These are phyloP conservation scores for Neophaeococcomyces mojaviensis DNA, from an alignment of 2,329 filamentous ascomycete species.

Conservation along the genomic window DNA sequence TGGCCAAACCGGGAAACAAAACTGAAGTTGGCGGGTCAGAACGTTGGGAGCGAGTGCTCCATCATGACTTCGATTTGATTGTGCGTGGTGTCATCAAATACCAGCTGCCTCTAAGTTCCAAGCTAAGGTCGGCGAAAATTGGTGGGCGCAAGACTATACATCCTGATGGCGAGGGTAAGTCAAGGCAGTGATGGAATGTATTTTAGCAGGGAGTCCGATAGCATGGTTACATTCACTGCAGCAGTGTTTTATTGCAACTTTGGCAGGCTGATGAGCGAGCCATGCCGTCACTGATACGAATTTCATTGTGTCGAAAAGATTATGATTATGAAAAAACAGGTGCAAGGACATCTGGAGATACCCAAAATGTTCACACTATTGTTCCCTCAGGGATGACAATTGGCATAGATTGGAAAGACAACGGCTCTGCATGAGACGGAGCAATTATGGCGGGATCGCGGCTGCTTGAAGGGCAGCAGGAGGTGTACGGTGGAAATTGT, in stretches of 20 bases:
- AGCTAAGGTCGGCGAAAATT: slow-evolving; percentile 44
- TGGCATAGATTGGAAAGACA: too few species aligned
- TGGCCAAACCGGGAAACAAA: slow-evolving; percentile 76
- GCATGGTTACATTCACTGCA: background rate
- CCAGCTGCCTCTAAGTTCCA: slow-evolving; percentile 52
- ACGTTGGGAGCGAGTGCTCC: slow-evolving; percentile 82
- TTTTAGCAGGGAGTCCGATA: background rate
- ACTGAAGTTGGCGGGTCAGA: slow-evolving; percentile 74
- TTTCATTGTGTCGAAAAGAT: too few species aligned
- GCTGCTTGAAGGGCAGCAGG: too few species aligned
- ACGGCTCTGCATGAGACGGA: too few species aligned
- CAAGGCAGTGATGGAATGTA: background rate
- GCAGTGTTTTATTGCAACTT: background rate
- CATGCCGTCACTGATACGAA: too few species aligned
- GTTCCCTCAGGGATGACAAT: too few species aligned
- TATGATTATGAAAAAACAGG: too few species aligned
- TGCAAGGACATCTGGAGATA: too few species aligned
- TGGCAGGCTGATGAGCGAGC: too few species aligned
- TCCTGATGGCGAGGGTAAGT: slow-evolving; percentile 29
- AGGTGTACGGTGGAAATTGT: too few species aligned
- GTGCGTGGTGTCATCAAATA: slow-evolving; percentile 88
- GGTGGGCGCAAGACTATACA: slow-evolving; percentile 35
- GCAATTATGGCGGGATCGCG: too few species aligned
- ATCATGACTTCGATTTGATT: slow-evolving; percentile 89
- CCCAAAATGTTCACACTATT: too few species aligned